Percentiles rank a stretch among this genome's conserved stretches.
Evolutionary conservation across 2,329 filamentous ascomycete species (phyloP).

Genomic region (Aspergillus pseudoterreus): DNA sequence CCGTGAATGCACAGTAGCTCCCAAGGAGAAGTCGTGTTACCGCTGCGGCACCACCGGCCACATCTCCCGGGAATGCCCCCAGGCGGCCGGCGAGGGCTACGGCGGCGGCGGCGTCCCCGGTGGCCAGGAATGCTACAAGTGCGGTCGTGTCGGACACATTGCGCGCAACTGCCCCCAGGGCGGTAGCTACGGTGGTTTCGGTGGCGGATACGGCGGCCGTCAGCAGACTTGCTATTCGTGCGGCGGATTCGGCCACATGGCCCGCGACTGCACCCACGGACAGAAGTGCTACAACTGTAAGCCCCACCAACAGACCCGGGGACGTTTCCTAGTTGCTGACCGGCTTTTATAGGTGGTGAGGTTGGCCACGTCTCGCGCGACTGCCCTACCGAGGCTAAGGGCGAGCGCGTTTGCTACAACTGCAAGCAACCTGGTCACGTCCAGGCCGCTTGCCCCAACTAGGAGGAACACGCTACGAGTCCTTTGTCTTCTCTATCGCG

Average conservation of each 20-base stretch:
- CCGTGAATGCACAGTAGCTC: slow-evolving; percentile 85
- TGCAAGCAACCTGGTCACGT: slow-evolving; percentile 85
- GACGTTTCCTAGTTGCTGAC: background rate
- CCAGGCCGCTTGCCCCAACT: slow-evolving; percentile 89
- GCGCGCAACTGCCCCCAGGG: slow-evolving; percentile 62
- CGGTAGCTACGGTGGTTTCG: slow-evolving; percentile 37
- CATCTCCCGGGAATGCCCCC: slow-evolving; percentile 75
- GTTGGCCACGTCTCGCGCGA: slow-evolving; percentile 93
- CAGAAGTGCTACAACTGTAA: slow-evolving; percentile 99
- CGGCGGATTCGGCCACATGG: slow-evolving; percentile 95
- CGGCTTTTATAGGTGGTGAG: slow-evolving; percentile 59
- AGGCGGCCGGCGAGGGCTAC: slow-evolving; percentile 45
- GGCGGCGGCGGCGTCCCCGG: slow-evolving; percentile 43
- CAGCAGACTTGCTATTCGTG: slow-evolving; percentile 97
- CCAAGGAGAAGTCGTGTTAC: slow-evolving; percentile 76
- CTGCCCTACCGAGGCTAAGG: slow-evolving; percentile 85
- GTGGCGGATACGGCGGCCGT: slow-evolving; percentile 49
- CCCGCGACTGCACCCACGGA: slow-evolving; percentile 95
- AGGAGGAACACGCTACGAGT: slow-evolving; percentile 34
- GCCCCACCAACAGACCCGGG: slow-evolving; percentile 15
- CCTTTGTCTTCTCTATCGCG: slow-evolving; percentile 23
- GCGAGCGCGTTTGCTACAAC: slow-evolving; percentile 98
- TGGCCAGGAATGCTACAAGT: slow-evolving; percentile 91
- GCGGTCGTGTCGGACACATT: slow-evolving; percentile 93
- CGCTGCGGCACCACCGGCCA: slow-evolving; percentile 73